Evolutionary conservation across 1,139 yeast genomes (phyloP).

Genomic region (Diutina neorugosa): DNA sequence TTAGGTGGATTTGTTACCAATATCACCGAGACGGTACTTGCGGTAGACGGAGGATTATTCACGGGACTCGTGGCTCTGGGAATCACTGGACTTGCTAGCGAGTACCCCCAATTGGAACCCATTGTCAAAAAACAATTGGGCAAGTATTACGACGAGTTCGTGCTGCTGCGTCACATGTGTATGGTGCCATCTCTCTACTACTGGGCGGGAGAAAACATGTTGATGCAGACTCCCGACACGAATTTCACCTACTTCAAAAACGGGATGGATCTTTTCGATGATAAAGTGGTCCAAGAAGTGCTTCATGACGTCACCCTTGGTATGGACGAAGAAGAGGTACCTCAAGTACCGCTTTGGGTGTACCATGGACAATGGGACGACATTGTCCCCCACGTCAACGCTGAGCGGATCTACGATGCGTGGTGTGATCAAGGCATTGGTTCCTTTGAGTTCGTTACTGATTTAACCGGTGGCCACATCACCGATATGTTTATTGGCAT

Average conservation of each 20-base stretch:
- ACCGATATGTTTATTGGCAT: conserved; percentile 16
- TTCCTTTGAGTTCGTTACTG: conserved; percentile 13
- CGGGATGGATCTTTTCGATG: conserved; percentile 12
- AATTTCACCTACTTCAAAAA: conserved; percentile 8
- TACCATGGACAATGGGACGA: conserved; percentile 8
- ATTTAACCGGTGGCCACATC: conserved; percentile 16
- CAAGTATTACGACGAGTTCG: conserved; percentile 1
- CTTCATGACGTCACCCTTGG: conserved; percentile 7
- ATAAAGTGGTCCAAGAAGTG: conserved; percentile 5
- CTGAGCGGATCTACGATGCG: conserved; percentile 6
- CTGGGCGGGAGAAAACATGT: conserved; percentile 9
- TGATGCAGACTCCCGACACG: conserved; percentile 9
- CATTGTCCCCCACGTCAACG: conserved; percentile 8
- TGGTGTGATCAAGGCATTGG: conserved; percentile 7
- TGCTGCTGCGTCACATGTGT: conserved; percentile 6
- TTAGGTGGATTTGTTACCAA: conserved; percentile 21
- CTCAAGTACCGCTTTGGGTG: conserved; percentile 9
- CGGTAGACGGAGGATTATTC: conserved; percentile 14
- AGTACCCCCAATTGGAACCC: conserved; percentile 15
- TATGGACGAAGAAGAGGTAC: conserved; percentile 10
- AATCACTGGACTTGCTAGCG: conserved; percentile 16
- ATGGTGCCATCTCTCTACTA: conserved; percentile 5
- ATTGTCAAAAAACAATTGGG: not conserved
- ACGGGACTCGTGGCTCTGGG: conserved; percentile 18
- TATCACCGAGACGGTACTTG: conserved; percentile 13